Percentiles rank a stretch among this genome's conserved stretches.
Evolutionary conservation across 2,329 filamentous ascomycete species (phyloP).

Genomic region (Aureobasidium uvarum): DNA sequence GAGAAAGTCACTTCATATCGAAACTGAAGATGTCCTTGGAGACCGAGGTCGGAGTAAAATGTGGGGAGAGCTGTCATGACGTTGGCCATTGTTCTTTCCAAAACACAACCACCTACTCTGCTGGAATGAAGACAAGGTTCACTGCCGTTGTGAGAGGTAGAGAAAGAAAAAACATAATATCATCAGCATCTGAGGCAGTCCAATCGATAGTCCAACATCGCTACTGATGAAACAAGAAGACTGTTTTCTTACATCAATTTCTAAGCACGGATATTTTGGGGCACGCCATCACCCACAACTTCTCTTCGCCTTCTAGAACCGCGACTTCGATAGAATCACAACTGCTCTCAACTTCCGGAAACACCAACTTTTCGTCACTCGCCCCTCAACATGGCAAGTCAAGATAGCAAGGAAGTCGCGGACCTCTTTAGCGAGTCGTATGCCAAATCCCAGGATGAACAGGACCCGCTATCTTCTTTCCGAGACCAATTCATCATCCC

Average conservation of each 20-base stretch:
- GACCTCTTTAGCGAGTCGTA: constrained; percentile 25
- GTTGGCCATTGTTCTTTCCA: constrained; percentile 5
- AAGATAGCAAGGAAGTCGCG: constrained; percentile 6
- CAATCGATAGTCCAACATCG: background rate
- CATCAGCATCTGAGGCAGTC: no score
- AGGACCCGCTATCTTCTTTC: constrained; percentile 42
- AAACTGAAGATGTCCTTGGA: background rate
- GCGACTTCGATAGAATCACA: background rate
- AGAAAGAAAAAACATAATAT: background rate
- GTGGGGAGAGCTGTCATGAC: constrained; percentile 21
- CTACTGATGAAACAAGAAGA: background rate
- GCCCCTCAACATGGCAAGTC: background rate
- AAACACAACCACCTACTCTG: background rate
- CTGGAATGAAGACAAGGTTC: no score
- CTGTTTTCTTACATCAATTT: background rate
- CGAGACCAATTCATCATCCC: constrained; percentile 75
- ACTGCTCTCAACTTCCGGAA: no score
- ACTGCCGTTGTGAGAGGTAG: background rate
- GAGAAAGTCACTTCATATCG: background rate
- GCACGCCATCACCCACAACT: background rate
- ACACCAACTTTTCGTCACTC: background rate
- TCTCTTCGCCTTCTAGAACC: background rate
- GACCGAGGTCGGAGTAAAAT: constrained; percentile 8
- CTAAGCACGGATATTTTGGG: background rate
- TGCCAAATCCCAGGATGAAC: constrained; percentile 36